Conservation (phyloP, 768 basidiomycete species). For the Rhizopogon vulgaris region DNA sequence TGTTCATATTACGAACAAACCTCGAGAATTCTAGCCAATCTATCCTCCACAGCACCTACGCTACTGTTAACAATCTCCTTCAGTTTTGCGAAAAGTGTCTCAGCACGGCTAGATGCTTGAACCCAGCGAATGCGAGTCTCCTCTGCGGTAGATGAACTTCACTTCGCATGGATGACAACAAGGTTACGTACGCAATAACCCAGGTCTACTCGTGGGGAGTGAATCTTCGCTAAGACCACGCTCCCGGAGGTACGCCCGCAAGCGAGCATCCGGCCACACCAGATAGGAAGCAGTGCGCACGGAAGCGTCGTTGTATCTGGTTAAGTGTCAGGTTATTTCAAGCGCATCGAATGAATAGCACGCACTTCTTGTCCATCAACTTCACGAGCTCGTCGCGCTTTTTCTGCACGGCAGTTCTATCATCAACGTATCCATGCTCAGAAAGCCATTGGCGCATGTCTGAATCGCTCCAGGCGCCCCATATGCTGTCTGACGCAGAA, state of each 20-base stretch:
- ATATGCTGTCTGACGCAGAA: conserved; percentile 53
- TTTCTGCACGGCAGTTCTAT: conserved; percentile 44
- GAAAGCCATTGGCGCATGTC: conserved; percentile 71
- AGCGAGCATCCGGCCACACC: conserved; percentile 88
- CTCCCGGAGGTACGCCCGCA: conserved; percentile 83
- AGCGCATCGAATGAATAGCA: conserved; percentile 1
- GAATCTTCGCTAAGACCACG: conserved; percentile 66
- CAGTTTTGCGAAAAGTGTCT: conserved; percentile 54
- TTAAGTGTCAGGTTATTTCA: not conserved
- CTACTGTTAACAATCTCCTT: conserved; percentile 60
- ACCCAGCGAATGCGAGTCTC: conserved; percentile 79
- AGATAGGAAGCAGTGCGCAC: conserved; percentile 57
- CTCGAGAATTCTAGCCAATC: conserved; percentile 44
- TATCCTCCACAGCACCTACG: conserved; percentile 73
- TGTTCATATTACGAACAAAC: conserved; percentile 10
- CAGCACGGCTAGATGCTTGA: conserved; percentile 51
- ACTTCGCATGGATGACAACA: not conserved
- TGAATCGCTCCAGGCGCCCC: conserved; percentile 66
- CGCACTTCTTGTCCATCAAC: conserved; percentile 66
- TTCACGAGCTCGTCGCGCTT: conserved; percentile 73
- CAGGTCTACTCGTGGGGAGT: conserved; percentile 59
- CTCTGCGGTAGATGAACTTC: conserved; percentile 33
- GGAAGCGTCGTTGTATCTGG: conserved; percentile 50
- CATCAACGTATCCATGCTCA: conserved; percentile 59
- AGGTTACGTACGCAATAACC: conserved; percentile 60